Evolutionary conservation across 441 rosid genomes (phyloP).

Genomic region (Erodium moschatum): DNA sequence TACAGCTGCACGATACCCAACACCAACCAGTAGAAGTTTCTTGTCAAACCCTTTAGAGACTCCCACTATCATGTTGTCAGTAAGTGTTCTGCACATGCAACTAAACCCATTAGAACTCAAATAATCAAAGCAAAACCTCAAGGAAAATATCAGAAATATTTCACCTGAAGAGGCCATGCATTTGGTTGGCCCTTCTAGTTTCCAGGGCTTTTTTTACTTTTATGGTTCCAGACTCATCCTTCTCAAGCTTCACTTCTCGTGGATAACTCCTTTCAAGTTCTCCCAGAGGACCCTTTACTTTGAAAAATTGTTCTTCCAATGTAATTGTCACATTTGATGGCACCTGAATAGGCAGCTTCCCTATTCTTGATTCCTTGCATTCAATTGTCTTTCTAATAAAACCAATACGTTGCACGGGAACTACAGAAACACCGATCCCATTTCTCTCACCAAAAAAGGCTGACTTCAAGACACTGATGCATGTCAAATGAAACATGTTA

Average conservation of each 20-base stretch:
- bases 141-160: background rate
- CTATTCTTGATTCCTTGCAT: constrained; percentile 89
- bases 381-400: constrained; percentile 41
- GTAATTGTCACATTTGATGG: constrained; percentile 68
- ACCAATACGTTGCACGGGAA: constrained; percentile 31
- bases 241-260: constrained; percentile 59
- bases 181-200: constrained; percentile 84
- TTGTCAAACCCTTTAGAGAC: constrained; percentile 94
- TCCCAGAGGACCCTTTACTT: constrained; percentile 85
- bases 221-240: constrained; percentile 45
- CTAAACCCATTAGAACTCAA: background rate
- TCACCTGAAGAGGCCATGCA: constrained; percentile 97
- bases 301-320: constrained; percentile 55
- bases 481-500: constrained; percentile 10
- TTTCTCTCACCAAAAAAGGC: constrained; percentile 53
- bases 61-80: constrained; percentile 88
- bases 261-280: constrained; percentile 67
- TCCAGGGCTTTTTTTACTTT: constrained; percentile 62
- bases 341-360: constrained; percentile 70
- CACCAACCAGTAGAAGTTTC: constrained; percentile 67
- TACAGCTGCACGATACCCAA: constrained; percentile 68
- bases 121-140: no score
- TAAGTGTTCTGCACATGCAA: constrained; percentile 54
- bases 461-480: constrained; percentile 57
- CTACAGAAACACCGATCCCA: constrained; percentile 30